Percentiles rank a stretch among this genome's conserved stretches.
phyloP scores from a whole-genome alignment of 2,329 filamentous ascomycete genomes.

The Monilinia aucupariae region DNA sequence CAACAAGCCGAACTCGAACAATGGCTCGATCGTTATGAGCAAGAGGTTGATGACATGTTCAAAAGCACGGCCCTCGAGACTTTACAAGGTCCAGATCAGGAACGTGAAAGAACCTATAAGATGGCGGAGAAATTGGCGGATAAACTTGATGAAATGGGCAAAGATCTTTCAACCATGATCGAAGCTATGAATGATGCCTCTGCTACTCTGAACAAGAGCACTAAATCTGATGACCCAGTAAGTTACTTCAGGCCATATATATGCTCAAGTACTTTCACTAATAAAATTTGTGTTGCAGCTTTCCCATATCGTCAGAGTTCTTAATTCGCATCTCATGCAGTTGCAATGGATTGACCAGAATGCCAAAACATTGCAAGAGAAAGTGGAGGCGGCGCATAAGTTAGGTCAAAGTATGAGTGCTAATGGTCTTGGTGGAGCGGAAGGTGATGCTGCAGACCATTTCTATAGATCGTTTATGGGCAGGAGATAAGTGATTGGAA shows the following conservation, averaged over 20 bases:
- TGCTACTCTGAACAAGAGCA: conserved; percentile 81
- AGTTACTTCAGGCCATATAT: conserved; percentile 35
- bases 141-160: conserved; percentile 86
- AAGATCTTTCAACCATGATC: conserved; percentile 91
- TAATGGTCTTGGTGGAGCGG: conserved; percentile 52
- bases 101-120: conserved; percentile 94
- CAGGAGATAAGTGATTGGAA: conserved; percentile 42
- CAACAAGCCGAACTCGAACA: conserved; percentile 86
- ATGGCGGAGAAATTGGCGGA: conserved; percentile 89
- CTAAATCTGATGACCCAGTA: conserved; percentile 82
- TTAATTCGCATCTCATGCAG: conserved; percentile 88
- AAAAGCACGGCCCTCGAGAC: conserved; percentile 73
- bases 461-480: conserved; percentile 89
- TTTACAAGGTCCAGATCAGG: conserved; percentile 83
- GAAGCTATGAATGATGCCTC: conserved; percentile 95
- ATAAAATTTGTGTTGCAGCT: conserved; percentile 48
- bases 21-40: conserved; percentile 87
- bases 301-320: conserved; percentile 89
- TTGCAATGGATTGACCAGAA: conserved; percentile 91
- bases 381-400: conserved; percentile 78
- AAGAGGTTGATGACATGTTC: conserved; percentile 85
- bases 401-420: conserved; percentile 57
- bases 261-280: conserved; percentile 13
- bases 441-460: conserved; percentile 72
- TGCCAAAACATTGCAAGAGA: conserved; percentile 71